Percentiles rank a stretch among this genome's conserved stretches.
These are phyloP conservation scores for Mortierella sp. DNA, from an alignment of 371 early-diverging fungal species.

Conservation along the genomic window DNA sequence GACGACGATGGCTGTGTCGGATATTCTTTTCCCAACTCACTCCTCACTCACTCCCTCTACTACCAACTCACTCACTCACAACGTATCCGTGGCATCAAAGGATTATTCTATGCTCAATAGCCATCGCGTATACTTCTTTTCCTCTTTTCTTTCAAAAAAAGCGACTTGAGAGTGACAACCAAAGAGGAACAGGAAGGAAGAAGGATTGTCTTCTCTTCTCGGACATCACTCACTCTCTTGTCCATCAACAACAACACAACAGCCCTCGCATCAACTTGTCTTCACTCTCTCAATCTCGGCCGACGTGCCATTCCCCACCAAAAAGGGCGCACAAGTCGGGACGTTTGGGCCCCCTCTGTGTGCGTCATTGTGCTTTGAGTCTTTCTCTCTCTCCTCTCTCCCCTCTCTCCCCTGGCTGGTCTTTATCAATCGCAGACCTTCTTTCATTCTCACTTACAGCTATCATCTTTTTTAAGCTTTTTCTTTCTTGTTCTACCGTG, in stretches of 20 bases:
- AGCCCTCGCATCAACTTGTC: neutral
- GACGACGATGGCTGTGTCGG: conserved; percentile 14
- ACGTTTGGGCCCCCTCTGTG: conserved; percentile 11
- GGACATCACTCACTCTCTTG: neutral
- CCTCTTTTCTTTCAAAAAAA: neutral
- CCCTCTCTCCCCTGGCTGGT: too few species aligned
- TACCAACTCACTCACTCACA: neutral
- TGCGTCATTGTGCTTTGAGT: neutral
- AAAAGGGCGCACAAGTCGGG: conserved; percentile 1
- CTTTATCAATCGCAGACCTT: neutral
- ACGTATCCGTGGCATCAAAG: neutral
- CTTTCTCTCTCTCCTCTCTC: neutral
- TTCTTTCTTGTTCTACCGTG: neutral
- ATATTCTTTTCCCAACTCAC: neutral
- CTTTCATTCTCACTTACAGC: neutral
- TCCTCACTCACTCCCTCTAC: neutral
- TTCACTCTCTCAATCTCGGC: conserved; percentile 3
- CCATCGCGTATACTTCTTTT: too few species aligned
- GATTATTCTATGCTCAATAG: too few species aligned
- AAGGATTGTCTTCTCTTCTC: neutral
- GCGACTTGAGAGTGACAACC: too few species aligned
- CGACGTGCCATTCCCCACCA: conserved; percentile 5
- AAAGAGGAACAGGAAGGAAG: neutral
- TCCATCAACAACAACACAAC: neutral
- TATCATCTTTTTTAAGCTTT: neutral